These are phyloP conservation scores for Dictyostelium capitatum DNA, from an alignment of 78 protist genomes.

Conservation along the genomic window DNA sequence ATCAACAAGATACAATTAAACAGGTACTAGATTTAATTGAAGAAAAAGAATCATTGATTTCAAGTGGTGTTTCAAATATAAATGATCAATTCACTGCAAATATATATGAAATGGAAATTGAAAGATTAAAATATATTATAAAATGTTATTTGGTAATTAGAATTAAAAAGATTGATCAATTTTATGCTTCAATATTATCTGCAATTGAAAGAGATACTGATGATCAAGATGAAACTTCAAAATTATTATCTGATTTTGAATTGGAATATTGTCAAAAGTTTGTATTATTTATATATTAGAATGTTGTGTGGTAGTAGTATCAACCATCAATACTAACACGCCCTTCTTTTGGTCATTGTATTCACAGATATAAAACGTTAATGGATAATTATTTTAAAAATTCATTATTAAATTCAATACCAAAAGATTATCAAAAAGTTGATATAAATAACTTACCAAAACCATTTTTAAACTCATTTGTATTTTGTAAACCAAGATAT, in stretches of 20 bases:
- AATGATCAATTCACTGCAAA: constrained; percentile 43
- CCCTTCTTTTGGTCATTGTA: too few relatives aligned
- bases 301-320: too few relatives aligned
- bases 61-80: neutral
- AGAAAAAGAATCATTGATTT: constrained; percentile 9
- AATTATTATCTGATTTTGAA: constrained; percentile 36
- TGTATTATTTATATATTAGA: neutral
- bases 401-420: constrained; percentile 28
- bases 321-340: too few relatives aligned
- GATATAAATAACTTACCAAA: neutral
- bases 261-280: constrained; percentile 34
- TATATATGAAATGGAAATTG: constrained; percentile 77
- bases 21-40: constrained; percentile 6
- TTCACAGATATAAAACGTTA: neutral
- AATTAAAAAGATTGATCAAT: constrained; percentile 55
- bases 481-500: constrained; percentile 49
- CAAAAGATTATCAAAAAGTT: neutral
- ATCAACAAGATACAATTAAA: neutral
- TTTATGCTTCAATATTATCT: constrained; percentile 18
- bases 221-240: neutral
- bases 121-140: constrained; percentile 62
- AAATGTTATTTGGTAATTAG: constrained; percentile 48
- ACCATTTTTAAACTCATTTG: constrained; percentile 20
- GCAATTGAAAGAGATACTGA: too few relatives aligned
- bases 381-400: constrained; percentile 56